Evolutionary conservation across 768 basidiomycete genomes (phyloP), one percentile per base, ranked within the genome.

Genomic region (Mycena belliarum): DNA sequence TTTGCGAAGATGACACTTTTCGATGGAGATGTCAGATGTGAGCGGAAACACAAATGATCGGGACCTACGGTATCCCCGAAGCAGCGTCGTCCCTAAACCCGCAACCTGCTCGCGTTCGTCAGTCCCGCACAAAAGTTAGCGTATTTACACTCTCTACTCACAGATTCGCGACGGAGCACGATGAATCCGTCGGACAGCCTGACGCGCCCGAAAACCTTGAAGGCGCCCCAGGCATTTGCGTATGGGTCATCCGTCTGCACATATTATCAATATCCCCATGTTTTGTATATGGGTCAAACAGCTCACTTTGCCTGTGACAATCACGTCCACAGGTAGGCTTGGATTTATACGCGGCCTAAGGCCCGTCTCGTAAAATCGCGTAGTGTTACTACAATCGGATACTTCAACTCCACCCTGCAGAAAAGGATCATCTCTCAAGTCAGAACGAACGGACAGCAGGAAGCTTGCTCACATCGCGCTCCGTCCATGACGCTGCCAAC

Each of bases 151-250:
- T 10, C 40, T 37, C 14, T 26, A 71, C 80, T 56, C 53, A 83
- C 83, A 52, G 84, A 79, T 71, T 81, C 76, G 52, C 82, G 78
- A 25, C 77, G 61, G 32, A 88, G 68, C 4, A 81, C 76, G 26
- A 87, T 72, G 37, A 87, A 71, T 15, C 87, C 87, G 68, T 89
- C 87, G 37, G 74, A 73, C 9, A 82, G 69, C 28, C 87, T 74
- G 15, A 88, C 72, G 28, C 85, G 80, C 35, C 87, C 87, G 40
- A 82, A 68, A 48, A 87, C 73, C 46, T 70, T 76, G 54, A 79
- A 82, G 4, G 73, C 76, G 2, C 83, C 85, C 87, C 86, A 89
- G 2, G 82, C 82, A 20, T 72, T 68, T 23, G 76, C 73, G 57
- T 80, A 75, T 18, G 68, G 70, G 35, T 73, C 72, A 52, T 82